phyloP scores from a whole-genome alignment of 352 stramenopile species.

The Globisporangium solare region DNA sequence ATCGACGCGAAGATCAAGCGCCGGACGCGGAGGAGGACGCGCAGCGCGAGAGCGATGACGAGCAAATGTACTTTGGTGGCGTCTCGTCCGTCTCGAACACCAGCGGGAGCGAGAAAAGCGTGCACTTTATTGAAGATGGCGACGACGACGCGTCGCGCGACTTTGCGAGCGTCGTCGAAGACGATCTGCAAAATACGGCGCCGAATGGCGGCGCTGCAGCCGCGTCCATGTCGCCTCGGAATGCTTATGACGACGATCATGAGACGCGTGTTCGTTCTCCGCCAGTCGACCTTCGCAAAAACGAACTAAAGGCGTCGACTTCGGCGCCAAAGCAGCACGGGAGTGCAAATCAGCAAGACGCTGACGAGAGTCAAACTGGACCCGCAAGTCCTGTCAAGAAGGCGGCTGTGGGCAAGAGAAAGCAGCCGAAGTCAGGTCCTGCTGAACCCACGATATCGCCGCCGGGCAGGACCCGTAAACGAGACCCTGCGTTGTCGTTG shows the following conservation, averaged over 20 bases:
- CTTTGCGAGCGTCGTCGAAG: slow-evolving; percentile 45
- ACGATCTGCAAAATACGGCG: slow-evolving; percentile 7
- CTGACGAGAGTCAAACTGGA: slow-evolving; percentile 3
- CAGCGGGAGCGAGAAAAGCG: slow-evolving; percentile 46
- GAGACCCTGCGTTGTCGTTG: slow-evolving; percentile 16
- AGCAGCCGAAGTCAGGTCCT: slow-evolving; percentile 15
- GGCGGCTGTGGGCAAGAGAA: slow-evolving; percentile 3
- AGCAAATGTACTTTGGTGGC: slow-evolving; percentile 47
- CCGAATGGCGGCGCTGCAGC: not conserved
- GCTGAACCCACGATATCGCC: slow-evolving; percentile 5
- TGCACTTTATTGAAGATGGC: slow-evolving; percentile 61
- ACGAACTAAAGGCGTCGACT: slow-evolving; percentile 7
- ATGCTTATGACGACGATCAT: slow-evolving; percentile 4
- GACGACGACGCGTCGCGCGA: slow-evolving; percentile 28
- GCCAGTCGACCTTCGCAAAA: slow-evolving; percentile 1
- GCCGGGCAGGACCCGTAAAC: not conserved
- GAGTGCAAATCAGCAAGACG: slow-evolving; percentile 23
- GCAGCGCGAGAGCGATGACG: not conserved
- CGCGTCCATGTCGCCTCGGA: not conserved
- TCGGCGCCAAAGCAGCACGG: too few relatives aligned
- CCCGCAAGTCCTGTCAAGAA: slow-evolving; percentile 37
- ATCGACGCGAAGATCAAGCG: not conserved
- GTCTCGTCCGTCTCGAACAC: slow-evolving; percentile 66
- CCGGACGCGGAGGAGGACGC: not conserved
- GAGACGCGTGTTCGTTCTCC: not conserved